Evolutionary conservation across 495 filamentous ascomycete species (phyloP).

Genomic region (Trichodelitschia bisporula): DNA sequence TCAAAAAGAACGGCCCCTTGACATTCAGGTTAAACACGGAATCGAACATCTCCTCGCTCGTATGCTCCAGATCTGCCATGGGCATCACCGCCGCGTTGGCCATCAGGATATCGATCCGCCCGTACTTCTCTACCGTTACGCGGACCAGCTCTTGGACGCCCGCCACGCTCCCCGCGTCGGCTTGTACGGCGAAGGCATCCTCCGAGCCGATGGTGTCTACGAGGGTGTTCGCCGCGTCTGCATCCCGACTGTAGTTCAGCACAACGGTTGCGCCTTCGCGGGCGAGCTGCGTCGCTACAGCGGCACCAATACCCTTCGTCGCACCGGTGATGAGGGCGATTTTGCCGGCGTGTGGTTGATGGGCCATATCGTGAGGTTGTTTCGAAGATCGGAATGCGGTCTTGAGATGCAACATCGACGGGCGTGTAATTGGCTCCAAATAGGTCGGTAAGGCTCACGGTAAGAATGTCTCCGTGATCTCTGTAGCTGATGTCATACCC

Average conservation of each 20-base stretch:
- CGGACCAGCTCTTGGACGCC: slow-evolving; percentile 21
- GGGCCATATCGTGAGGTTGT: no score
- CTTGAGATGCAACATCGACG: no score
- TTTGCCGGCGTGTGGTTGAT: slow-evolving; percentile 29
- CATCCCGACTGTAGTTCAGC: slow-evolving; percentile 34
- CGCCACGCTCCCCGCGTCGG: slow-evolving; percentile 17
- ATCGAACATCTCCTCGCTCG: slow-evolving; percentile 36
- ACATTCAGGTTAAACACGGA: slow-evolving; percentile 30
- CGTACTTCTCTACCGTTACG: slow-evolving; percentile 20
- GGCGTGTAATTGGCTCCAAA: no score
- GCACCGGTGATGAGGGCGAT: slow-evolving; percentile 40
- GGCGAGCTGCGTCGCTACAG: slow-evolving; percentile 28
- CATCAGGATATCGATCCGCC: slow-evolving; percentile 37
- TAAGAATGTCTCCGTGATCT: no score
- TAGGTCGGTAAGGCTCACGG: no score
- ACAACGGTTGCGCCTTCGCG: slow-evolving; percentile 35
- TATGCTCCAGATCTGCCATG: slow-evolving; percentile 27
- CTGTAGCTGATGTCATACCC: no score
- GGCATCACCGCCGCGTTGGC: slow-evolving; percentile 32
- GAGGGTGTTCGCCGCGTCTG: slow-evolving; percentile 25
- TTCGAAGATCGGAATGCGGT: no score
- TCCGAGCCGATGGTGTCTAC: slow-evolving; percentile 27
- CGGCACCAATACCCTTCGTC: slow-evolving; percentile 41
- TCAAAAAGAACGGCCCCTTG: slow-evolving; percentile 42
- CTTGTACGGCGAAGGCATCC: slow-evolving; percentile 30